These are phyloP conservation scores for slime mould (Dictyostelium discoideum) DNA, from an alignment of 78 protist species.

Conservation along the genomic window dicty_2.7 NC_007091.3:2141001-2141500, in stretches of 20 bases:
- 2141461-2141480: neutral
- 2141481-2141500: neutral
- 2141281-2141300: neutral
- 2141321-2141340: neutral
- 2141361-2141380: neutral
- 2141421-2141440: neutral
- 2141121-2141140: neutral
- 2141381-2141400: neutral
- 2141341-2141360: neutral
- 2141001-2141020: neutral
- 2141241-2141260: neutral
- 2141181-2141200: neutral
- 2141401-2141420: neutral
- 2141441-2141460: neutral
- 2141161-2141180: neutral
- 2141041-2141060: neutral
- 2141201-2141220: neutral
- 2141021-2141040: neutral
- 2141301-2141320: neutral
- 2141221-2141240: neutral
- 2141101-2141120: neutral
- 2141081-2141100: neutral
- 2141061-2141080: neutral
- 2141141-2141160: neutral
- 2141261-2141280: neutral